These are phyloP conservation scores for Colletotrichum liriopes DNA, from an alignment of 2,329 filamentous ascomycete genomes.

Conservation along the genomic window DNA sequence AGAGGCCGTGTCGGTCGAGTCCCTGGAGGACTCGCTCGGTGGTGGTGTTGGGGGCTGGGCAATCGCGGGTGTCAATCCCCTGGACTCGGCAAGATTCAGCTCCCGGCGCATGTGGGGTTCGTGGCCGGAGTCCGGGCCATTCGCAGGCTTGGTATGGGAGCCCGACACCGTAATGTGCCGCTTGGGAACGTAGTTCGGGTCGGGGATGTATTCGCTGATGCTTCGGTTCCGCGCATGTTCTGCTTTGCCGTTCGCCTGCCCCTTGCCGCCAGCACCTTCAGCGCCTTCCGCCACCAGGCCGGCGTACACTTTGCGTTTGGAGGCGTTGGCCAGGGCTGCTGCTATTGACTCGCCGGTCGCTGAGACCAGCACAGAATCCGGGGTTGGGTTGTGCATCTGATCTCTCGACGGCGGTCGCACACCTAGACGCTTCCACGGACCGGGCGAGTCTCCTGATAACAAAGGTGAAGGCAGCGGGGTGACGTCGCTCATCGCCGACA, in stretches of 20 bases:
- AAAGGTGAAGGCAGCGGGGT: conserved; percentile 86
- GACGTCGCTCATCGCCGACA: conserved; percentile 83
- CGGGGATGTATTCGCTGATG: conserved; percentile 89
- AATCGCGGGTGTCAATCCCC: conserved; percentile 77
- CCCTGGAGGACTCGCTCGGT: conserved; percentile 78
- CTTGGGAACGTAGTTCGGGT: conserved; percentile 77
- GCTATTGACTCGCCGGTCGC: conserved; percentile 68
- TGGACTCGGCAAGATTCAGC: conserved; percentile 82
- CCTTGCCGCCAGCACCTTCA: conserved; percentile 47
- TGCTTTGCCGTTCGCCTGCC: conserved; percentile 37
- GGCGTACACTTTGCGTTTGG: conserved; percentile 72
- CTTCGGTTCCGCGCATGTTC: conserved; percentile 78
- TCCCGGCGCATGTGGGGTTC: conserved; percentile 78
- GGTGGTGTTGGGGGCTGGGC: conserved; percentile 84
- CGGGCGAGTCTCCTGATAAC: conserved; percentile 75
- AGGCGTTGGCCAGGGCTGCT: conserved; percentile 65
- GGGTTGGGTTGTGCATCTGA: conserved; percentile 53
- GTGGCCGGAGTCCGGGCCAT: conserved; percentile 53
- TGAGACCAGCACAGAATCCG: conserved; percentile 65
- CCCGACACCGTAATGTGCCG: conserved; percentile 83
- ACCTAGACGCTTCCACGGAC: conserved; percentile 74
- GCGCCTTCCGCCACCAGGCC: conserved; percentile 56
- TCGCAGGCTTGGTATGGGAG: conserved; percentile 63
- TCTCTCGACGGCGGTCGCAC: conserved; percentile 66
- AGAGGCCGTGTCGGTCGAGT: conserved; percentile 60